Percentiles rank a stretch among this genome's conserved stretches.
Evolutionary conservation across 1,284 basidiomycete species (phyloP).

Genomic region (Malassezia furfur): DNA sequence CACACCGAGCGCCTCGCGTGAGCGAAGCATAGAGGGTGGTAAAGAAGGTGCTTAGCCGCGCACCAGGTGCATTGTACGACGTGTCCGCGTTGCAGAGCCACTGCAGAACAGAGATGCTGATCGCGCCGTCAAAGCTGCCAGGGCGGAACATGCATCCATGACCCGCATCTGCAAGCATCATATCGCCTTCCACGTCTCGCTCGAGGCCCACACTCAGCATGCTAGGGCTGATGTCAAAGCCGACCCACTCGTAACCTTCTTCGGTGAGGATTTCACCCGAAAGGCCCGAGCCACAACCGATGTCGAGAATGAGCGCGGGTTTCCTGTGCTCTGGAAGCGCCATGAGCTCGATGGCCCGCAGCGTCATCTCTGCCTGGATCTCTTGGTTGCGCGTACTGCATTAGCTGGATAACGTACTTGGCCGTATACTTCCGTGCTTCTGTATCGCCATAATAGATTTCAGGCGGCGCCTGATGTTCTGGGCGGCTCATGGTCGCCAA

Average conservation of each 20-base stretch:
- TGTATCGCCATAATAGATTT: constrained; percentile 92
- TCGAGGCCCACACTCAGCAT: constrained; percentile 57
- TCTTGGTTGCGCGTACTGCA: constrained; percentile 73
- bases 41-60: constrained; percentile 86
- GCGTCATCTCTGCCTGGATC: constrained; percentile 96
- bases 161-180: constrained; percentile 50
- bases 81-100: constrained; percentile 98
- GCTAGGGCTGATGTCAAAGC: constrained; percentile 87
- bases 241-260: constrained; percentile 86
- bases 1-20: constrained; percentile 79
- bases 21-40: constrained; percentile 87
- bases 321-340: constrained; percentile 57
- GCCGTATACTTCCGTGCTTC: constrained; percentile 95
- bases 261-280: constrained; percentile 93
- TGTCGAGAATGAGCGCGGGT: constrained; percentile 66
- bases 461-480: constrained; percentile 87
- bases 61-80: constrained; percentile 79
- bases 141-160: constrained; percentile 66
- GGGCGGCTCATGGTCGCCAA: constrained; percentile 70
- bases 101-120: constrained; percentile 95
- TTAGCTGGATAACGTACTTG: constrained; percentile 58
- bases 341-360: constrained; percentile 82
- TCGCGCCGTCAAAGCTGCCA: constrained; percentile 93
- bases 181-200: constrained; percentile 43
- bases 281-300: constrained; percentile 96